Evolutionary conservation across 352 stramenopile species (phyloP), one percentile per base, ranked within the genome.

Genomic region (Saprolegnia parasitica): DNA sequence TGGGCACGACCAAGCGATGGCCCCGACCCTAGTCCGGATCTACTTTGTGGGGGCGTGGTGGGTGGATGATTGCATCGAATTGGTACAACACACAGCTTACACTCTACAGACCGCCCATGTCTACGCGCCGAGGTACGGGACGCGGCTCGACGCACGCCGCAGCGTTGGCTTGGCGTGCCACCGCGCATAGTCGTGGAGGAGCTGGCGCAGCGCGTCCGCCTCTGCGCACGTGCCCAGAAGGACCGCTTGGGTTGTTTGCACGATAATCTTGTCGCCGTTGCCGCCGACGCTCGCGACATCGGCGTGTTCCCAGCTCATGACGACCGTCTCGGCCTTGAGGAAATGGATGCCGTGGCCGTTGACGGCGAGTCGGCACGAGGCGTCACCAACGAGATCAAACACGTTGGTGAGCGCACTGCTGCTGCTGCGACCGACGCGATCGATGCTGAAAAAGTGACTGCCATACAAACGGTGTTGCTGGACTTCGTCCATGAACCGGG

Each of bases 261-360:
- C 40, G 37, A 46, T 47, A 6, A 70, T 26, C 24, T 39, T 15
- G 13, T 32, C 26, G 54, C 24, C 42, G 5, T 58, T 55, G 15
- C 54, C 15, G n/a, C 54, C 46, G 4, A 63, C 49, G 50, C 46
- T 39, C 15, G 55, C 72, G 6, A 91, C 75, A 56, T 93, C 81
- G 2, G 70, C 39, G 71, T 90, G 90, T 55, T 91, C 83, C 64
- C 79, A 90, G 45, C 81, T 86, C 11, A 97, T 66, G 50, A 88
- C 77, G 10, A 79, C 73, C 40, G 81, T 78, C 65, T 90, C 77
- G 1, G 84, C 76, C n/a, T 78, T 78, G 23, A 98, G 75, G 56
- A 98, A 91, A 73, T 96, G 87, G 75, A 98, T 83, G n/a, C 93
- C 93, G 40, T 91, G 87, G 40, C 81, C 79, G 76, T 97, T 96